phyloP scores from a whole-genome alignment of 2,329 filamentous ascomycete species.

The Ceratocystiopsis brevicomis region DNA sequence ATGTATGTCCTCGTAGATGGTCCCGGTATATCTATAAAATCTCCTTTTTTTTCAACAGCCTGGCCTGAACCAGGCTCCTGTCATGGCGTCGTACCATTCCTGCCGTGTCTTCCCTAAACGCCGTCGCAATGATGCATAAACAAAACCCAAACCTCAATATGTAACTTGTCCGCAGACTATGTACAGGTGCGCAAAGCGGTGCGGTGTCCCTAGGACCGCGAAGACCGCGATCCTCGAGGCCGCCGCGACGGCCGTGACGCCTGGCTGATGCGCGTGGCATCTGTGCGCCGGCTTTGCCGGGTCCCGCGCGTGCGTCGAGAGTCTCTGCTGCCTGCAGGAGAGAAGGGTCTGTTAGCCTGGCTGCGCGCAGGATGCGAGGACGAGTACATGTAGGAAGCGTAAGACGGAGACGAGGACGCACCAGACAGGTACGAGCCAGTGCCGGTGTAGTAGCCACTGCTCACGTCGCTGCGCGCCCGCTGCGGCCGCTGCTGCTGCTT shows the following conservation, averaged over 20 bases:
- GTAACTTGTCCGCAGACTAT: background rate
- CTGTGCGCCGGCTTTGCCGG: conserved; percentile 11
- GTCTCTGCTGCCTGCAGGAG: conserved; percentile 21
- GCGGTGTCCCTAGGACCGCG: background rate
- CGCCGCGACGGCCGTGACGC: conserved; percentile 6
- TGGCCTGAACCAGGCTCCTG: no score
- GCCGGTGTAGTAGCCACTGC: conserved; percentile 34
- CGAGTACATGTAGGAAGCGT: no score
- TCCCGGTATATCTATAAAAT: no score
- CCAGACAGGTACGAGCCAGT: conserved; percentile 32
- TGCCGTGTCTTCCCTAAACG: conserved; percentile 1
- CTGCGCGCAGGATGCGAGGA: conserved; percentile 12
- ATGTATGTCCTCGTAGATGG: no score
- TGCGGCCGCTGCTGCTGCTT: conserved; percentile 21
- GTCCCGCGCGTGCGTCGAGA: conserved; percentile 10
- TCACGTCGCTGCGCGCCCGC: conserved; percentile 24
- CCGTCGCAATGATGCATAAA: conserved; percentile 4
- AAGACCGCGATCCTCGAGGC: conserved; percentile 1
- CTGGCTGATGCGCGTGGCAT: conserved; percentile 13
- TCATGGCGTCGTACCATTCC: background rate
- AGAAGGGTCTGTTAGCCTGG: conserved; percentile 10
- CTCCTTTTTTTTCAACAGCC: no score
- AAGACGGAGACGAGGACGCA: no score
- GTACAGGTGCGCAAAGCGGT: background rate
- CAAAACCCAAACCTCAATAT: background rate